Evolutionary conservation across 2,329 filamentous ascomycete species (phyloP), one percentile per base, ranked within the genome.

Genomic region (Colletotrichum siamense): DNA sequence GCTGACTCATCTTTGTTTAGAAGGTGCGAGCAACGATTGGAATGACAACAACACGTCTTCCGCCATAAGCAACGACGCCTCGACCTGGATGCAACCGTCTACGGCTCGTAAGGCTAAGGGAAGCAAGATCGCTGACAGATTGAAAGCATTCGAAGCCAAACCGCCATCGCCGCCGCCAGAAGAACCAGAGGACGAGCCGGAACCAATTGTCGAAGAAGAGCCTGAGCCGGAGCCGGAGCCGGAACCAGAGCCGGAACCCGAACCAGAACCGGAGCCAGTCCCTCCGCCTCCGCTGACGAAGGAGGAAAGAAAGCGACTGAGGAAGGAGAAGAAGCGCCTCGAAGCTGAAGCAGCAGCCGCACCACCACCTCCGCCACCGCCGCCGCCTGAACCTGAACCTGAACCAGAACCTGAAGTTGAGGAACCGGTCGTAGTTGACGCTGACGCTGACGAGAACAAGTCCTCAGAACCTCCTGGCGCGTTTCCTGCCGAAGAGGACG

Each of bases 51-150:
- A 84, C 77, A 79, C 86, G 55, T 84, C 82, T 79, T 85, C 84
- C 70, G 44, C 73, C 67, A 85, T 84, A 75, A 77, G 81, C 69
- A 78, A 81, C 77, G 79, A 82, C 61, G 82, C 84, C 65, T 77
- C 80, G 75, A 81, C 81, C 78, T 84, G 86, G 73, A 86, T 86
- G 83, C 90, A 88, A 74, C 75, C 79, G 22, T 77, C 76, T 55
- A 76, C 79, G 81, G 84, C 85, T 68, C 90, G 88, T 79, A 91
- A 90, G 83, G 80, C 86, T 66, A 84, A 87, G 59, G 84, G 86
- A 75, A 87, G 87, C 77, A 91, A 89, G 81, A 89, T 92, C 81
- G 87, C 90, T 72, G 89, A 92, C 81, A 89, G 86, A 79, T 86
- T 92, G 77, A 91, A 88, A 82, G 87, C 88, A 34, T 92, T 92